These are phyloP conservation scores for Marasmius fiardii DNA, from an alignment of 1,284 basidiomycete genomes.

Conservation along the genomic window DNA sequence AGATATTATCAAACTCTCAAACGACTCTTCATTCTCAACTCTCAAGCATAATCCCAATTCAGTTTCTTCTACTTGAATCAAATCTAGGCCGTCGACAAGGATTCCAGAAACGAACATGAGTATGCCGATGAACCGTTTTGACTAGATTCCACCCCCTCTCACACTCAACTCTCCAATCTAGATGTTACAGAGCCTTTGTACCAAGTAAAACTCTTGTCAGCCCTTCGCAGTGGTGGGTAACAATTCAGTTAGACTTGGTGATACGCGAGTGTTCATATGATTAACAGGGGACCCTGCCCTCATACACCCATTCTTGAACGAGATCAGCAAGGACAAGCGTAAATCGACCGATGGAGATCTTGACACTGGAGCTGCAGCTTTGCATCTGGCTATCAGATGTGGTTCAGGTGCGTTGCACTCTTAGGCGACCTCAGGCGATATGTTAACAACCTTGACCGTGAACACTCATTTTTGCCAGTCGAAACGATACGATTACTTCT, in stretches of 20 bases:
- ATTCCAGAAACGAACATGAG: background rate
- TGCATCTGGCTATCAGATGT: constrained; percentile 87
- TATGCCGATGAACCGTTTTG: background rate
- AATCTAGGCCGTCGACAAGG: background rate
- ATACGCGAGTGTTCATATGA: background rate
- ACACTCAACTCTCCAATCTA: background rate
- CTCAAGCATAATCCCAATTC: background rate
- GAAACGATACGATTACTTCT: constrained; percentile 70
- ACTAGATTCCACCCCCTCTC: background rate
- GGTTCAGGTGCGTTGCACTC: constrained; percentile 65
- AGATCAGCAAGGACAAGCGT: constrained; percentile 64
- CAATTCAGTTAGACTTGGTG: background rate
- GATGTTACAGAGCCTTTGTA: constrained; percentile 42
- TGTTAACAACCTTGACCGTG: background rate
- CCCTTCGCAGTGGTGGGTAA: constrained; percentile 52
- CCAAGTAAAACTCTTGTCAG: constrained; percentile 68
- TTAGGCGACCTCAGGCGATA: background rate
- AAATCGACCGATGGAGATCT: constrained; percentile 40
- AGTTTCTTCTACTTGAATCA: background rate
- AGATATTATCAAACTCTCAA: no score
- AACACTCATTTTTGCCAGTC: constrained; percentile 29
- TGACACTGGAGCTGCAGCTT: constrained; percentile 69
- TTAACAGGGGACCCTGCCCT: constrained; percentile 66
- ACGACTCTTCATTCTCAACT: background rate
- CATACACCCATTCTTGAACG: constrained; percentile 83